Conservation (phyloP, 2,329 filamentous ascomycete genomes). For the Diplodia mutila region DNA sequence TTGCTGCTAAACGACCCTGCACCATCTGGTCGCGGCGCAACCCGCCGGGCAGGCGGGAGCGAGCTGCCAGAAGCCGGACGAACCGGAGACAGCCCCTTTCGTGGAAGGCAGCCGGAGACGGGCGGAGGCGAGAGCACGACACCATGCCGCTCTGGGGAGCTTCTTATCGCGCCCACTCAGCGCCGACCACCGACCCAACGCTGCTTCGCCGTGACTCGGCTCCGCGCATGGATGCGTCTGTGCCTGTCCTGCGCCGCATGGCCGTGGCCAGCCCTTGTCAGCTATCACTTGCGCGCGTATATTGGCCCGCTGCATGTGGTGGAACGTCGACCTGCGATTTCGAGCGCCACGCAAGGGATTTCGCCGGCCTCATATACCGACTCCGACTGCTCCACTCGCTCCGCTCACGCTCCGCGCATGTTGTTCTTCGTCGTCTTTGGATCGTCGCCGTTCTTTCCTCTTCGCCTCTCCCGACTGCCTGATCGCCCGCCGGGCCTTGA, state of each 20-base stretch:
- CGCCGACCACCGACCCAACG: neutral
- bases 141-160: conserved; percentile 13
- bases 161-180: conserved; percentile 21
- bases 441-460: conserved; percentile 15
- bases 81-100: conserved; percentile 1
- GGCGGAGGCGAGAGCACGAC: neutral
- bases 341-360: conserved; percentile 13
- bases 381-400: neutral
- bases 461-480: conserved; percentile 3
- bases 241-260: conserved; percentile 19
- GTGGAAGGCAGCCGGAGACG: neutral
- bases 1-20: neutral
- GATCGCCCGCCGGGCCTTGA: neutral
- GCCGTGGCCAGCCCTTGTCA: neutral
- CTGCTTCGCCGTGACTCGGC: conserved; percentile 5
- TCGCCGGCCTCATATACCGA: neutral
- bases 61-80: too few species aligned
- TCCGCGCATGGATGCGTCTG: neutral
- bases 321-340: conserved; percentile 7
- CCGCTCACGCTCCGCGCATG: neutral
- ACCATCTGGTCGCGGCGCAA: neutral
- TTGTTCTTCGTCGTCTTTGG: neutral
- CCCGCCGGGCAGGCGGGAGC: neutral
- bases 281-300: conserved; percentile 6
- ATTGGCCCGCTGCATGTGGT: conserved; percentile 10